Conservation (phyloP, 2,329 filamentous ascomycete genomes). For the Aspergillus texensis region DNA sequence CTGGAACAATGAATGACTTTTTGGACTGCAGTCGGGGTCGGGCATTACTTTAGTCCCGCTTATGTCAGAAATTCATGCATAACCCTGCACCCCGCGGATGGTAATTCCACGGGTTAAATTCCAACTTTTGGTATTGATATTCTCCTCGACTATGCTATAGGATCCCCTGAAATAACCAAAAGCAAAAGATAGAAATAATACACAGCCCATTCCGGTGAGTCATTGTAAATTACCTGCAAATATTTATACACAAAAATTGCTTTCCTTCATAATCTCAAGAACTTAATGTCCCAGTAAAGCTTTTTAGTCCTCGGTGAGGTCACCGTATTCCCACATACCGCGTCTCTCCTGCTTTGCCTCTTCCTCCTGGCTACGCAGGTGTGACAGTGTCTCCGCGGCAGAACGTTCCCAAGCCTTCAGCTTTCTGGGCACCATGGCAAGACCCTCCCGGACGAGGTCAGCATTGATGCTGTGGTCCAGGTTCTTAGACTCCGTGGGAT, state of each 20-base stretch:
- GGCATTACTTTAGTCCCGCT: background rate
- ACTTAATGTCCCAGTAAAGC: background rate
- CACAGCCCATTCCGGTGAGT: background rate
- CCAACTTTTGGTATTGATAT: background rate
- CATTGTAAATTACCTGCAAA: slow-evolving; percentile 3
- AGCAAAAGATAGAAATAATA: background rate
- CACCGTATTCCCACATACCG: slow-evolving; percentile 98
- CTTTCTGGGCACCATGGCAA: slow-evolving; percentile 90
- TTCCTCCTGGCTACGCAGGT: slow-evolving; percentile 71
- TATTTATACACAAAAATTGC: slow-evolving; percentile 14
- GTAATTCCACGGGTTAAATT: background rate
- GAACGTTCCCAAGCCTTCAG: slow-evolving; percentile 87
- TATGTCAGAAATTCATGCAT: background rate
- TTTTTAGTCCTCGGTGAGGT: slow-evolving; percentile 81
- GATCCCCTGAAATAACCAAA: slow-evolving; percentile 3
- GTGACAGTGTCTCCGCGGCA: slow-evolving; percentile 70
- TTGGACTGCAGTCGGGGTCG: background rate
- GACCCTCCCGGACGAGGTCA: slow-evolving; percentile 78
- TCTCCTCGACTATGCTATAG: slow-evolving; percentile 7
- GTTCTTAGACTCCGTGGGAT: slow-evolving; percentile 66
- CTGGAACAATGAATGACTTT: background rate
- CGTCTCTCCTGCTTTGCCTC: slow-evolving; percentile 77
- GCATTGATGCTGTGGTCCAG: slow-evolving; percentile 84
- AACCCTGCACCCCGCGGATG: background rate
- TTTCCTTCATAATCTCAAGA: slow-evolving; percentile 4